phyloP scores from a whole-genome alignment of 495 filamentous ascomycete species.

The Aspergillus diversus region DNA sequence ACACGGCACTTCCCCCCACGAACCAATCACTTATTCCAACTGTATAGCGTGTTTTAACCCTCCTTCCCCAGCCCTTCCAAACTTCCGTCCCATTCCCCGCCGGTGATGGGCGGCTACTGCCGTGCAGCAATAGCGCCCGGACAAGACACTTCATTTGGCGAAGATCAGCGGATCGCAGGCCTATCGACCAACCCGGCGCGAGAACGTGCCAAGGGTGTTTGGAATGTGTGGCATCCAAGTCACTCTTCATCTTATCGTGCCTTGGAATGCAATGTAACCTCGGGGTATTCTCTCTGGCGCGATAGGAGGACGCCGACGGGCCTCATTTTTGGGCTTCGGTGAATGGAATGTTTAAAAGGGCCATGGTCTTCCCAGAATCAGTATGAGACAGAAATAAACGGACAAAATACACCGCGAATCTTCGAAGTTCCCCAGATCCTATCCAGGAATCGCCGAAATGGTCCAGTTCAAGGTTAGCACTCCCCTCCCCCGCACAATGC shows the following conservation, averaged over 20 bases:
- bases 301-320: background rate
- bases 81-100: too few relatives aligned
- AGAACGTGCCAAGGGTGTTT: background rate
- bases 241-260: background rate
- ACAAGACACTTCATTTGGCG: background rate
- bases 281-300: conserved; percentile 6
- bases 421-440: background rate
- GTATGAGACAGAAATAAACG: background rate
- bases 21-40: too few relatives aligned
- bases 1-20: too few relatives aligned
- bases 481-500: background rate
- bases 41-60: too few relatives aligned
- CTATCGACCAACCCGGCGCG: background rate
- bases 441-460: background rate
- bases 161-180: background rate
- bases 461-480: conserved; percentile 12
- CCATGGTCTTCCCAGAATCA: background rate
- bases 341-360: background rate
- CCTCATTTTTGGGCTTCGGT: background rate
- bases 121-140: background rate
- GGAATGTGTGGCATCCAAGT: background rate
- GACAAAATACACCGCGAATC: background rate
- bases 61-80: too few relatives aligned
- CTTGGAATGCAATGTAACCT: conserved; percentile 1
- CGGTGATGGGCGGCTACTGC: background rate